These are phyloP conservation scores for Gymnopus androsaceus DNA, from an alignment of 1,284 basidiomycete species.

Conservation along the genomic window DNA sequence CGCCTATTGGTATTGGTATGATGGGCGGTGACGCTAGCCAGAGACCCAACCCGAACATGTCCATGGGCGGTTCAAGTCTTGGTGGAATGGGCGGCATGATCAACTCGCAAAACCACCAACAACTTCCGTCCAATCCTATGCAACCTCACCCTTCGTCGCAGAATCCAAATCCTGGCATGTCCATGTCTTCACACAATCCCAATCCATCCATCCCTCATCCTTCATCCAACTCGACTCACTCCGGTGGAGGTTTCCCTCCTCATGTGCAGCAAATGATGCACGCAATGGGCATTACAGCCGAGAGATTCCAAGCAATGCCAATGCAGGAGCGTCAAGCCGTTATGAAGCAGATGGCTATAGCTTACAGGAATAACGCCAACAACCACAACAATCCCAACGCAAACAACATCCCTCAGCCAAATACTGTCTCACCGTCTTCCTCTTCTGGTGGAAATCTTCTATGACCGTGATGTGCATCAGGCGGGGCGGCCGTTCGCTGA, in stretches of 20 bases:
- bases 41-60: constrained; percentile 6
- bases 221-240: background rate
- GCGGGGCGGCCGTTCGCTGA: background rate
- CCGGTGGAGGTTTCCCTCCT: constrained; percentile 1
- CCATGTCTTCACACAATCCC: constrained; percentile 2
- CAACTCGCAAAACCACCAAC: background rate
- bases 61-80: background rate
- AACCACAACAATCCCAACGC: background rate
- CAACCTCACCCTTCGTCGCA: constrained; percentile 2
- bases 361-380: background rate
- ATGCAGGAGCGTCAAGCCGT: background rate
- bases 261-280: constrained; percentile 5
- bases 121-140: background rate
- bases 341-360: background rate
- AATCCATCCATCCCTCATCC: too few species aligned
- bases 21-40: constrained; percentile 1
- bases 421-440: background rate
- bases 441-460: background rate
- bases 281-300: background rate
- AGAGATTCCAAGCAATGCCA: background rate
- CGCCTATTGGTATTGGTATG: constrained; percentile 3
- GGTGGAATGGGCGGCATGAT: constrained; percentile 1
- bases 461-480: background rate
- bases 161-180: too few species aligned
- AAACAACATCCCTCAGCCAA: background rate